Percentiles rank a stretch among this genome's conserved stretches.
Evolutionary conservation across 331 rosid species (phyloP).

Genomic region (Saraca asoca): DNA sequence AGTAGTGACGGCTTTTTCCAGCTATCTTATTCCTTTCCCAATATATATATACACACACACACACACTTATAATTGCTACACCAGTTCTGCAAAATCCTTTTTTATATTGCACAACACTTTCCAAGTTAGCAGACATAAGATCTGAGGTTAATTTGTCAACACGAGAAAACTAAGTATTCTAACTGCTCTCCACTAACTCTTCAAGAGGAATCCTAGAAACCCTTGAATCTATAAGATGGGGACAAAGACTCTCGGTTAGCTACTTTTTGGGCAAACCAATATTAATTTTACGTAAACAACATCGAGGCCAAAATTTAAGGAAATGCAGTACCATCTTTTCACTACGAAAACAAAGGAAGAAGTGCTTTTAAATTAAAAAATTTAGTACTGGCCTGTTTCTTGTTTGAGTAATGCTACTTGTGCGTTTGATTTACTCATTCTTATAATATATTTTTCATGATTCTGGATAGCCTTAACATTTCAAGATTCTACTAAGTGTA

Average conservation of each 20-base stretch:
- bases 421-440: too few species aligned
- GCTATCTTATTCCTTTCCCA: background rate
- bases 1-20: constrained; percentile 30
- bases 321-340: constrained; percentile 15
- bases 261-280: constrained; percentile 20
- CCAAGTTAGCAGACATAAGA: constrained; percentile 32
- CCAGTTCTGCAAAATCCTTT: too few species aligned
- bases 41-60: too few species aligned
- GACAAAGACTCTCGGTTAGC: constrained; percentile 32
- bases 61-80: too few species aligned
- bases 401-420: too few species aligned
- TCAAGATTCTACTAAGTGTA: too few species aligned
- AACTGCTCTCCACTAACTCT: constrained; percentile 29
- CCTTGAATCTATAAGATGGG: constrained; percentile 25
- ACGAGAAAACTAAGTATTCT: constrained; percentile 15
- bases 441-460: too few species aligned
- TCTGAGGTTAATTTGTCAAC: constrained; percentile 19
- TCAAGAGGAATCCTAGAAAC: constrained; percentile 19
- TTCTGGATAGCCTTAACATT: too few species aligned
- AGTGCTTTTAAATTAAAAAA: background rate
- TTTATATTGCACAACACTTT: constrained; percentile 8
- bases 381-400: too few species aligned
- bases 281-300: constrained; percentile 8
- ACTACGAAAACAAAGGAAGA: constrained; percentile 30
- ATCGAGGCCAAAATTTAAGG: background rate